Base-by-base conservation (phyloP, 148 eudicot genomes). In the Mesembryanthemum crystallinum region DNA sequence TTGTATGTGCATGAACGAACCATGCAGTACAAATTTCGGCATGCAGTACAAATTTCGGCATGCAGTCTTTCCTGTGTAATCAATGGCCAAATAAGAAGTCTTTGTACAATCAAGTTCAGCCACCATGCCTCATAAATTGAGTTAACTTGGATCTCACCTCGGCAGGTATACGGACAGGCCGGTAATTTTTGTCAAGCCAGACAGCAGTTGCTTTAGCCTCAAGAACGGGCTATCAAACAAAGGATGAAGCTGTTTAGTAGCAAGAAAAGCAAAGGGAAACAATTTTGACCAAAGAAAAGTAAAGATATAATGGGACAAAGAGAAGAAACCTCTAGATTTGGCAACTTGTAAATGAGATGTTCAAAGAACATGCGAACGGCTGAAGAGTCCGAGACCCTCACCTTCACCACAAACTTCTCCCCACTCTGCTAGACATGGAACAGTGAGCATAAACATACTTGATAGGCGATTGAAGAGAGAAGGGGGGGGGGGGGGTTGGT, bases 151-250 rank as follows among this genome's bases (percentile, higher is more conserved):
- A 82, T 83, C 82, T 85, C 72, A 83, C 76, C 45, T 84, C 97
- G 3, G 92, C n/a, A 57, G 97, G 96, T 69, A 92, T 86, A 28
- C 97, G 96, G 23, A 92, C 85, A 33, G 98, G 98, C 21, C 90
- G 89, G 71, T 90, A 94, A 80, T 82, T 87, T 75, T 94, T 94
- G 82, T 90, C 90, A 49, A 94, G 97, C 97, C 98, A 94, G 24
- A 94, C 96, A 33, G 87, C 89, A 54, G 92, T 92, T 71, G 80
- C 98, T 78, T 71, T 92, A 13, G 98, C 97, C 85, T 92, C 98
- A 67, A 92, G 73, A 66, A 94, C 75, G 7, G 91, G 97, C 97
- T 94, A 85, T 20, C 47, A 66, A 77, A 45, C 47, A 72, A 42
- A 74, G 67, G 58, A 66, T 9, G 66, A 59, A 7, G 45, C 54